Percentiles rank a stretch among this genome's conserved stretches.
These are phyloP conservation scores for Phytophthora pisi DNA, from an alignment of 352 stramenopile species.

Conservation along the genomic window DNA sequence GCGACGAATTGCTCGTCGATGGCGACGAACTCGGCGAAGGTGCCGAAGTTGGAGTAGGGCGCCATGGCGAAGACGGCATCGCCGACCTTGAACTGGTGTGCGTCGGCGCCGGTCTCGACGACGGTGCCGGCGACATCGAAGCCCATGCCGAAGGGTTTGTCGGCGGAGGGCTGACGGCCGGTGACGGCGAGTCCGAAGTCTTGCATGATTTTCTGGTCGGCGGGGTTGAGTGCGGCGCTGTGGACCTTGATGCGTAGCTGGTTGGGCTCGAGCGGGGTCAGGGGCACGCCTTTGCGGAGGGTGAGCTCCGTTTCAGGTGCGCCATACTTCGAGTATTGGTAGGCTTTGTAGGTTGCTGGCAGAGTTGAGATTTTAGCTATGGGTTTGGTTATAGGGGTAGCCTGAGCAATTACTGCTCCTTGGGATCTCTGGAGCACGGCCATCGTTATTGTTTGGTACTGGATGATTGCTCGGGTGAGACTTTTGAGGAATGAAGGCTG, in stretches of 20 bases:
- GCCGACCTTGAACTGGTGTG: conserved; percentile 54
- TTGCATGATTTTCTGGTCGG: conserved; percentile 68
- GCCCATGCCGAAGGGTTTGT: conserved; percentile 51
- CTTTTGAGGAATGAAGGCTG: conserved; percentile 15
- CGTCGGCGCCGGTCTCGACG: conserved; percentile 51
- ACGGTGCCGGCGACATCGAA: conserved; percentile 73
- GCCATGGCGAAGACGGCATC: conserved; percentile 72
- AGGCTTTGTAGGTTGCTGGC: conserved; percentile 19
- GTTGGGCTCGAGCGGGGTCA: conserved; percentile 20
- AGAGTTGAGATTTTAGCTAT: neutral
- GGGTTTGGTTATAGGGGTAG: neutral
- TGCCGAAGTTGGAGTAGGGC: conserved; percentile 39
- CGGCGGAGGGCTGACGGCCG: conserved; percentile 29
- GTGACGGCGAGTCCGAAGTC: conserved; percentile 41
- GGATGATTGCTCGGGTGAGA: neutral
- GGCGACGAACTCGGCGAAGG: conserved; percentile 60
- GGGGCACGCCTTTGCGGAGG: conserved; percentile 20
- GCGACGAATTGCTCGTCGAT: conserved; percentile 47
- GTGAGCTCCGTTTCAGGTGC: conserved; percentile 33
- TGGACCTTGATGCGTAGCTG: conserved; percentile 69
- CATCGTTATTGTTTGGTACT: neutral
- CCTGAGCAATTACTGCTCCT: conserved; percentile 1
- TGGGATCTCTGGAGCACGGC: conserved; percentile 10
- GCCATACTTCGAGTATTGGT: conserved; percentile 38
- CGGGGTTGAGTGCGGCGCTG: conserved; percentile 66